A percentile compares a stretch with the other conserved stretches of the same genome.
These are phyloP conservation scores for Sinapis alba DNA, from an alignment of 441 rosid genomes.

Conservation along the genomic window DNA sequence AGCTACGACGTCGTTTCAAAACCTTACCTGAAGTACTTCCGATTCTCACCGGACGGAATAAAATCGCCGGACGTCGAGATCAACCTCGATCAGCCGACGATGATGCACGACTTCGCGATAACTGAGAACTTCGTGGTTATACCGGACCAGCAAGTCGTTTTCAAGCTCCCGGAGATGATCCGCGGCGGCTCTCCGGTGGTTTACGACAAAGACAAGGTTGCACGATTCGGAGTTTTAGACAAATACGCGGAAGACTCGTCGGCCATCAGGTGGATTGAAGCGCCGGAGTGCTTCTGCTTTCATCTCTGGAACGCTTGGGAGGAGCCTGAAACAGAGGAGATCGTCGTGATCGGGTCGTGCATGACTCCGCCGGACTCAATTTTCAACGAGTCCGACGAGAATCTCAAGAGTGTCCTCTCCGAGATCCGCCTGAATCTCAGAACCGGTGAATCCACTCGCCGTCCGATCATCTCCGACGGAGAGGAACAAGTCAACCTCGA, in stretches of 20 bases:
- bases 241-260: slow-evolving; percentile 52
- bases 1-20: slow-evolving; percentile 71
- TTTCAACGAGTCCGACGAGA: slow-evolving; percentile 77
- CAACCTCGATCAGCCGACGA: slow-evolving; percentile 59
- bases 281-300: slow-evolving; percentile 70
- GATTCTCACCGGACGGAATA: slow-evolving; percentile 53
- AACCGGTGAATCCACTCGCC: slow-evolving; percentile 64
- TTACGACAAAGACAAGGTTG: slow-evolving; percentile 60
- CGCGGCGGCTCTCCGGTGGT: slow-evolving; percentile 79
- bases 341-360: slow-evolving; percentile 80
- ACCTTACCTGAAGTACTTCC: slow-evolving; percentile 68
- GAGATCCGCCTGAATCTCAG: slow-evolving; percentile 65
- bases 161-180: slow-evolving; percentile 71
- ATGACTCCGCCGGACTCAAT: slow-evolving; percentile 88
- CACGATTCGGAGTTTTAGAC: slow-evolving; percentile 64
- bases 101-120: slow-evolving; percentile 85
- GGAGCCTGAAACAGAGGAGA: slow-evolving; percentile 65
- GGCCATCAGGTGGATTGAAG: slow-evolving; percentile 59
- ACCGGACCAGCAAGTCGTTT: slow-evolving; percentile 85
- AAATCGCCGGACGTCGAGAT: slow-evolving; percentile 69
- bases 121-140: slow-evolving; percentile 70
- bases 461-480: slow-evolving; percentile 44
- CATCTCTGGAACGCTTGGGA: slow-evolving; percentile 94
- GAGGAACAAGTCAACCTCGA: slow-evolving; percentile 68
- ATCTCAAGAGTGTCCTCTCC: slow-evolving; percentile 60